phyloP scores from a whole-genome alignment of 257 asterid species.

The Solanum habrochaites region DNA sequence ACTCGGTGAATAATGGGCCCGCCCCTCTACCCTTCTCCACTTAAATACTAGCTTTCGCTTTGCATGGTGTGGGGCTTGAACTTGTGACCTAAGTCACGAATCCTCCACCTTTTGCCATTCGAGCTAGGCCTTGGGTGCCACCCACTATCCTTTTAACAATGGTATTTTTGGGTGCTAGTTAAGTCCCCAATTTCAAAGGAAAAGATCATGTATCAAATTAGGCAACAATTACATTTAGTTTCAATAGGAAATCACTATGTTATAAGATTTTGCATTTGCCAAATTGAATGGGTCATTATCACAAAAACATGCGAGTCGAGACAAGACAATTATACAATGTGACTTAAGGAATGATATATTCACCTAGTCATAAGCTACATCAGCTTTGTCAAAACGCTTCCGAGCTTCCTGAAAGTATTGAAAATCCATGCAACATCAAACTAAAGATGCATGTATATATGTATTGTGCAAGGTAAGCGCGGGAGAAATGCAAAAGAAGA shows the following conservation, averaged over 20 bases:
- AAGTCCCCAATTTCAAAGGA: neutral
- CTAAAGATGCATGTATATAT: neutral
- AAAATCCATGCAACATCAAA: neutral
- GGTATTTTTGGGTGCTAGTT: neutral
- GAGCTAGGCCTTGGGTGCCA: neutral
- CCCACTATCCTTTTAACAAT: neutral
- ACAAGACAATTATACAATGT: neutral
- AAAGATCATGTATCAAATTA: neutral
- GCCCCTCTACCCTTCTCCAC: too few species aligned
- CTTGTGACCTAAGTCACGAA: too few species aligned
- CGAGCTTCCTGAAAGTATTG: slow-evolving; percentile 70
- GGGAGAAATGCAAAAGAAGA: neutral
- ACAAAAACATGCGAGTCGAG: neutral
- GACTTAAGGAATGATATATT: slow-evolving; percentile 5
- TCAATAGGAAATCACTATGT: neutral
- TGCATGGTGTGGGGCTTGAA: too few species aligned
- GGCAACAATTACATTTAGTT: neutral
- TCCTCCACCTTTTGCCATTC: too few species aligned
- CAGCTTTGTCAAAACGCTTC: slow-evolving; percentile 94
- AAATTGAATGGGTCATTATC: neutral
- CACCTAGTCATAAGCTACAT: slow-evolving; percentile 85
- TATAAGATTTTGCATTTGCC: neutral
- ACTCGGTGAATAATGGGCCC: too few species aligned
- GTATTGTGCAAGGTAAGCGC: neutral
- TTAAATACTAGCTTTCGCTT: too few species aligned